These are phyloP conservation scores for Fusarium coffeatum DNA, from an alignment of 2,329 filamentous ascomycete species.

Conservation along the genomic window DNA sequence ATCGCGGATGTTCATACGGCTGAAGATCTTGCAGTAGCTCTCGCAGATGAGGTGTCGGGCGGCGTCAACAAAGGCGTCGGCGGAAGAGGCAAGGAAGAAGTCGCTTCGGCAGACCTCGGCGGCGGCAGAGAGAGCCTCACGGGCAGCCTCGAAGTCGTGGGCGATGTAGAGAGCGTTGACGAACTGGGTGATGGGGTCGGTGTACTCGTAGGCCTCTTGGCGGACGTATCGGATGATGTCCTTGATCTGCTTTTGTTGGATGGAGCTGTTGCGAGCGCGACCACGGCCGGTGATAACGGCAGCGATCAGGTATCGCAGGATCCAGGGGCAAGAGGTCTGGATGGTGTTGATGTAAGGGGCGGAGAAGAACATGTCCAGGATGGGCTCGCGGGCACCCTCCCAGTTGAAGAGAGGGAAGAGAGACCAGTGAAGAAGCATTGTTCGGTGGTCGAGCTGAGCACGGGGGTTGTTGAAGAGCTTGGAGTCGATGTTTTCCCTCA, in stretches of 20 bases:
- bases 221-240: slow-evolving; percentile 94
- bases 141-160: slow-evolving; percentile 88
- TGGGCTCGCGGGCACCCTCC: slow-evolving; percentile 86
- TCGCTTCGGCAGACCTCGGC: slow-evolving; percentile 92
- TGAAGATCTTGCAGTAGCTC: slow-evolving; percentile 99
- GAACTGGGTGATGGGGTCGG: slow-evolving; percentile 94
- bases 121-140: slow-evolving; percentile 86
- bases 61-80: slow-evolving; percentile 91
- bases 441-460: slow-evolving; percentile 94
- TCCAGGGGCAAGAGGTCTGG: slow-evolving; percentile 97
- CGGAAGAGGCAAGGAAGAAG: slow-evolving; percentile 90
- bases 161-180: slow-evolving; percentile 95
- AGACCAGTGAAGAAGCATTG: slow-evolving; percentile 97
- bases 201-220: slow-evolving; percentile 98
- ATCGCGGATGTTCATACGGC: slow-evolving; percentile 97
- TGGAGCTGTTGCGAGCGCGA: slow-evolving; percentile 81
- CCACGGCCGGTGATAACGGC: slow-evolving; percentile 94
- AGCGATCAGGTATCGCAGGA: slow-evolving; percentile 91
- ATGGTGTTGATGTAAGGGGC: slow-evolving; percentile 99
- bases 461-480: slow-evolving; percentile 96
- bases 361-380: slow-evolving; percentile 97
- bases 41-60: slow-evolving; percentile 97
- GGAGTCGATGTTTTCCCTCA: slow-evolving; percentile 91
- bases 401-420: slow-evolving; percentile 99
- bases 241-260: slow-evolving; percentile 98